A percentile compares a stretch with the other conserved stretches of the same genome.
Conservation (phyloP, 257 asterid species). For the Solanum clarkiae region DNA sequence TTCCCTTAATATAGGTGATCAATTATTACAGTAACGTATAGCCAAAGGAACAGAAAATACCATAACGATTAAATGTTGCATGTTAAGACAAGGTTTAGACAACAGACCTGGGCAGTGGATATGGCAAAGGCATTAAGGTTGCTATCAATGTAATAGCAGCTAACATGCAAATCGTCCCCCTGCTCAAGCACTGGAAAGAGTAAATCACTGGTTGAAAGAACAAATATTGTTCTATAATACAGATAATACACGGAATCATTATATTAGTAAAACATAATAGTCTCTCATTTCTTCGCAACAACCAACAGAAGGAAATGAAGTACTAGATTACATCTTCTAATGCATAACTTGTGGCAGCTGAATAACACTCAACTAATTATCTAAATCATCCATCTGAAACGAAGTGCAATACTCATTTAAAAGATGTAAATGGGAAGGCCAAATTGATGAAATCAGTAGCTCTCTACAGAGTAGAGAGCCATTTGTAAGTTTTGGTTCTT, state of each 20-base stretch:
- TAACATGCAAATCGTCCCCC: constrained; percentile 72
- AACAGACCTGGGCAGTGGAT: constrained; percentile 69
- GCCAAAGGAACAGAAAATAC: background rate
- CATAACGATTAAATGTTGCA: background rate
- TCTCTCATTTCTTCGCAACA: background rate
- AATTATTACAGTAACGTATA: background rate
- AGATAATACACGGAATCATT: background rate
- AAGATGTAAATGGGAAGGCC: background rate
- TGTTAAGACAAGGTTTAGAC: background rate
- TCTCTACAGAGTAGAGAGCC: background rate
- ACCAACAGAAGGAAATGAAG: background rate
- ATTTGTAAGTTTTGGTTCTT: background rate
- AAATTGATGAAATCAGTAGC: background rate
- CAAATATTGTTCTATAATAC: background rate
- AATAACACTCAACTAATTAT: background rate
- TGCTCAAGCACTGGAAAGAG: constrained; percentile 4
- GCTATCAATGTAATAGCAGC: constrained; percentile 71
- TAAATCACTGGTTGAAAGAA: background rate
- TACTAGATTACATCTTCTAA: background rate
- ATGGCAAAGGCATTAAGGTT: constrained; percentile 65
- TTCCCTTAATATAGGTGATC: background rate
- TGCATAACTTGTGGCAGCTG: background rate
- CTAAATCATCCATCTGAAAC: background rate
- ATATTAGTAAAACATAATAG: background rate
- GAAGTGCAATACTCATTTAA: background rate